Evolutionary conservation across 306 rosid genomes (phyloP), one percentile per base, ranked within the genome.

Genomic region (Amphicarpaea edgeworthii): DNA sequence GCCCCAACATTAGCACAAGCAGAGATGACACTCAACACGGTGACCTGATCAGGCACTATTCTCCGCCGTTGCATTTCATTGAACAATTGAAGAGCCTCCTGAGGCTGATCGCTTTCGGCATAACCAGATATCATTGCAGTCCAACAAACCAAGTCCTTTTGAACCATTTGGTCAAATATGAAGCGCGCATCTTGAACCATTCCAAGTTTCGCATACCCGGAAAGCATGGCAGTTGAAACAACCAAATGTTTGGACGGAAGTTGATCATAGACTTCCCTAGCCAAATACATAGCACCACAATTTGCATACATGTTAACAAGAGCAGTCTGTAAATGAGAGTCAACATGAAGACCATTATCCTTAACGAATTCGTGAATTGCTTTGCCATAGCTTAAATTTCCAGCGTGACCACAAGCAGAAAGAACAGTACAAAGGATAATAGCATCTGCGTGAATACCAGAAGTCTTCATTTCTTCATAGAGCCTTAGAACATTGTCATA

Each of bases 121-220:
- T 90, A 92, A 53, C 89, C 96, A 67, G 96, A 87, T 72, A 88
- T 88, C 96, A 93, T 88, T 0, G 97, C 90, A 65, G 88, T 93
- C 97, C 97, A 93, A 77, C 92, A 84, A 38, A 93, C 86, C 85
- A 86, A 73, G 83, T 93, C 93, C 83, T 82, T 92, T 76, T 83
- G 86, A 75, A 47, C 61, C 78, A 90, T 88, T 71, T 88, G 85
- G 69, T 90, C 86, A 78, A 93, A 93, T 68, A 90, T 78, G 79
- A 46, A 28, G 53, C 90, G 93, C 12, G 96, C 92, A 45, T 88
- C 87, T 53, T 79, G 74, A 30, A 86, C 74, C 73, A 49, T 82
- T 76, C 93, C 88, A 37, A 80, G 76, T 78, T 88, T 92, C 12
- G 93, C 83, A 78, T 87, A 89, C 66, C 89, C 96, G 3, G 89